Percentiles rank a stretch among this genome's conserved stretches.
phyloP scores from a whole-genome alignment of 2,329 filamentous ascomycete genomes.

The Phialocephala sp. region DNA sequence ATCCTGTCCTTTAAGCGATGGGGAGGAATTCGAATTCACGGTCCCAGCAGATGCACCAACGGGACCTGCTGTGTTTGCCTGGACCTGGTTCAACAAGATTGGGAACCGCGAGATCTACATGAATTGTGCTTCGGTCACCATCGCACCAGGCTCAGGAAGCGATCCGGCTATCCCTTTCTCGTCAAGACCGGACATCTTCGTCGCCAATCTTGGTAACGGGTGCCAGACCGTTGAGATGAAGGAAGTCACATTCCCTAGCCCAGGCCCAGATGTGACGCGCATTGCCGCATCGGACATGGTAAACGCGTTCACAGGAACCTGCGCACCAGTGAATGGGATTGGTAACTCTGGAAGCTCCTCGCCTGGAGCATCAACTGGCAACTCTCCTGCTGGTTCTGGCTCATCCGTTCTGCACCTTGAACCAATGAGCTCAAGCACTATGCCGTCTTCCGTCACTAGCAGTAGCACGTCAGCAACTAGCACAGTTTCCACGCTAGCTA shows the following conservation, averaged over 20 bases:
- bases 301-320: background rate
- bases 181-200: conserved; percentile 5
- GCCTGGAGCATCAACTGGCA: background rate
- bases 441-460: background rate
- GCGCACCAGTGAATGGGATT: conserved; percentile 4
- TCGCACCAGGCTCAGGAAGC: background rate
- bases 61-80: conserved; percentile 1
- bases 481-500: background rate
- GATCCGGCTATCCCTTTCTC: background rate
- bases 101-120: conserved; percentile 7
- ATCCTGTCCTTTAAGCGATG: background rate
- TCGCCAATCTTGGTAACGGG: conserved; percentile 6
- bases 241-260: background rate
- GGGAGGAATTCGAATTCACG: background rate
- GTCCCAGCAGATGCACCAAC: conserved; percentile 8
- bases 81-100: conserved; percentile 8
- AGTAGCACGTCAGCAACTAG: background rate
- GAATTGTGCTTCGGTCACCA: background rate
- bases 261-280: conserved; percentile 1
- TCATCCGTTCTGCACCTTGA: background rate
- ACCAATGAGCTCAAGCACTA: background rate
- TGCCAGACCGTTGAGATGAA: background rate
- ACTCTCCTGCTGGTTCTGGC: background rate
- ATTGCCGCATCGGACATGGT: background rate
- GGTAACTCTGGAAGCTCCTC: background rate